These are phyloP conservation scores for Erigeron philadelphicus DNA, from an alignment of 140 eudicot genomes.

Conservation along the genomic window DNA sequence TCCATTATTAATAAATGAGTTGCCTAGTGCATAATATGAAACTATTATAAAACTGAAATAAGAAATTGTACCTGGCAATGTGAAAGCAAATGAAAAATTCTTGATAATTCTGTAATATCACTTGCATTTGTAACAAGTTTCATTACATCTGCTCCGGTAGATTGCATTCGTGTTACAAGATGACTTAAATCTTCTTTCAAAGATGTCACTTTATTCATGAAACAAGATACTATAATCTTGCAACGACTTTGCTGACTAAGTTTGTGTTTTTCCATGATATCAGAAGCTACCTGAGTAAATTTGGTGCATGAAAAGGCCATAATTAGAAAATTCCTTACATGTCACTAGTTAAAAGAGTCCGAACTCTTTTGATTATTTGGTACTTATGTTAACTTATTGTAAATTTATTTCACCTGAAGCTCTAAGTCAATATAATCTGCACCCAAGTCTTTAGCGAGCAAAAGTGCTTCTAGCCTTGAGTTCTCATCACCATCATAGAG, in stretches of 20 bases:
- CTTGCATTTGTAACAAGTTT: constrained; percentile 50
- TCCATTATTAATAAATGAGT: too few species aligned
- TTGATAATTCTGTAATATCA: constrained; percentile 52
- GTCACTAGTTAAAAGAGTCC: not conserved
- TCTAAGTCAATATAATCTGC: constrained; percentile 84
- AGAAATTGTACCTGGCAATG: constrained; percentile 49
- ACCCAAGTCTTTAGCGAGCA: constrained; percentile 67
- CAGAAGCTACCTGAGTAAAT: constrained; percentile 54
- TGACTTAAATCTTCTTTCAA: constrained; percentile 49
- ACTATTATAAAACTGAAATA: not conserved
- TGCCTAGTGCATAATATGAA: too few species aligned
- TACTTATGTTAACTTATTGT: not conserved
- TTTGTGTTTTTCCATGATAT: constrained; percentile 39
- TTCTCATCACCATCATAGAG: constrained; percentile 51
- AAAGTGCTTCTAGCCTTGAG: constrained; percentile 45
- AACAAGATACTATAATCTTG: constrained; percentile 71
- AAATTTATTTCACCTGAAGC: constrained; percentile 39
- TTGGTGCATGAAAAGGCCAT: not conserved
- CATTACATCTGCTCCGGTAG: constrained; percentile 69
- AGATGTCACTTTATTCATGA: constrained; percentile 36
- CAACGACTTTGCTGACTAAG: constrained; percentile 30
- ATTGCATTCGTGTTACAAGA: constrained; percentile 58
- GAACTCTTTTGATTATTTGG: not conserved
- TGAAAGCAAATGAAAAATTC: constrained; percentile 55
- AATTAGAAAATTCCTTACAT: not conserved